Conservation (phyloP, 805 yeast genomes). For the Starmerella sp. region DNA sequence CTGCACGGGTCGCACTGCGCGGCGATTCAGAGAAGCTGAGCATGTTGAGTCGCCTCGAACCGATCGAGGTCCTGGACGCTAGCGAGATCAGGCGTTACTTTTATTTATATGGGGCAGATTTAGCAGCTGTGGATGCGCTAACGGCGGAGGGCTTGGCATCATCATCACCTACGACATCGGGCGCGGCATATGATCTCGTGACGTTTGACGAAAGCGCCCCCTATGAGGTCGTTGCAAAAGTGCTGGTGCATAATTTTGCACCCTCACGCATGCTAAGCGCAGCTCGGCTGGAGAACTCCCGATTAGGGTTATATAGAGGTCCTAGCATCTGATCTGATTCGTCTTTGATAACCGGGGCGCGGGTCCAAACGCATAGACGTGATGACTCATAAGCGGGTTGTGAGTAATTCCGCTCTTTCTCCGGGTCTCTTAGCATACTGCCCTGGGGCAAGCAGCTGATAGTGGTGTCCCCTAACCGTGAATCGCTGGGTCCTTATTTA, state of each 20-base stretch:
- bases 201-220: not conserved
- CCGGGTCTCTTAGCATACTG: not conserved
- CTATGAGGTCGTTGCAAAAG: not conserved
- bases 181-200: not conserved
- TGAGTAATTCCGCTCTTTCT: not conserved
- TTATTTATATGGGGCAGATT: not conserved
- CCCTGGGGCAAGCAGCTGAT: not conserved
- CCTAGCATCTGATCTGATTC: not conserved
- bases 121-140: not conserved
- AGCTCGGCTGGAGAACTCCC: not conserved
- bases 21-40: not conserved
- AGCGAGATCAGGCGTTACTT: not conserved
- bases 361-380: not conserved
- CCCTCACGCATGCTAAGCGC: not conserved
- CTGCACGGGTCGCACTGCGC: not conserved
- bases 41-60: not conserved
- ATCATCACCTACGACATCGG: not conserved
- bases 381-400: not conserved
- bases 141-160: not conserved
- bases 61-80: constrained; percentile 1
- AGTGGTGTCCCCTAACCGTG: not conserved
- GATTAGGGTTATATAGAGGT: not conserved
- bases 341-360: not conserved
- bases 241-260: not conserved
- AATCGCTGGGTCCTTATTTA: not conserved